Conservation (phyloP, 1,284 basidiomycete species). For the Ceratobasidium theobromae region DNA sequence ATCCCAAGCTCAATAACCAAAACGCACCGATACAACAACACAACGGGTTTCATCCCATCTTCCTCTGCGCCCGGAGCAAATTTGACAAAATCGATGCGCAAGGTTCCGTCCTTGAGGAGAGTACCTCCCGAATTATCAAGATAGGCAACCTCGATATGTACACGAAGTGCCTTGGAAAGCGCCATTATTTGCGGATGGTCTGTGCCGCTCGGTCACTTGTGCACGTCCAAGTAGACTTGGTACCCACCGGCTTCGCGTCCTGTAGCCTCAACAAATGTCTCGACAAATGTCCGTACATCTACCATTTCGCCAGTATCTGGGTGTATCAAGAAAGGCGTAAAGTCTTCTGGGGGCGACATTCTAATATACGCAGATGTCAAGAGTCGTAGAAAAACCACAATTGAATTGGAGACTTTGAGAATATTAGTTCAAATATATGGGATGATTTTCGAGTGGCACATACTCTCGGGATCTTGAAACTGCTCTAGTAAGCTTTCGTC, state of each 20-base stretch:
- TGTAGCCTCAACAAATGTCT: slow-evolving; percentile 73
- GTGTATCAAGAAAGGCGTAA: slow-evolving; percentile 72
- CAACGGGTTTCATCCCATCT: slow-evolving; percentile 52
- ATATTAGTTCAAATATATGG: background rate
- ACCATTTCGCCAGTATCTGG: slow-evolving; percentile 66
- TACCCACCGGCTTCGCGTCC: slow-evolving; percentile 76
- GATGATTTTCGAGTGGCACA: slow-evolving; percentile 30
- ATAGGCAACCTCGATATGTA: slow-evolving; percentile 77
- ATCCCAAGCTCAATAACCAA: background rate
- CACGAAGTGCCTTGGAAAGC: slow-evolving; percentile 64
- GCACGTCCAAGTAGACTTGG: too few relatives aligned
- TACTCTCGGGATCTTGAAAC: slow-evolving; percentile 61
- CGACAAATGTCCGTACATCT: slow-evolving; percentile 67
- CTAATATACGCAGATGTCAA: slow-evolving; percentile 82
- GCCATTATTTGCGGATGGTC: slow-evolving; percentile 86
- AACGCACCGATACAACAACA: slow-evolving; percentile 72
- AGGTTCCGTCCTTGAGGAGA: slow-evolving; percentile 40
- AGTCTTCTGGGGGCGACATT: slow-evolving; percentile 56
- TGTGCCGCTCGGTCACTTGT: slow-evolving; percentile 38
- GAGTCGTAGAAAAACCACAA: slow-evolving; percentile 73
- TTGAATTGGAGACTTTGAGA: slow-evolving; percentile 61
- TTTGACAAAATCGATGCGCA: slow-evolving; percentile 66
- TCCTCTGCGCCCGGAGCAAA: slow-evolving; percentile 52
- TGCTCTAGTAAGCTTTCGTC: slow-evolving; percentile 49
- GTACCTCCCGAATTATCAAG: slow-evolving; percentile 52